Conservation (phyloP, 768 basidiomycete species). For the Suillus variegatus region DNA sequence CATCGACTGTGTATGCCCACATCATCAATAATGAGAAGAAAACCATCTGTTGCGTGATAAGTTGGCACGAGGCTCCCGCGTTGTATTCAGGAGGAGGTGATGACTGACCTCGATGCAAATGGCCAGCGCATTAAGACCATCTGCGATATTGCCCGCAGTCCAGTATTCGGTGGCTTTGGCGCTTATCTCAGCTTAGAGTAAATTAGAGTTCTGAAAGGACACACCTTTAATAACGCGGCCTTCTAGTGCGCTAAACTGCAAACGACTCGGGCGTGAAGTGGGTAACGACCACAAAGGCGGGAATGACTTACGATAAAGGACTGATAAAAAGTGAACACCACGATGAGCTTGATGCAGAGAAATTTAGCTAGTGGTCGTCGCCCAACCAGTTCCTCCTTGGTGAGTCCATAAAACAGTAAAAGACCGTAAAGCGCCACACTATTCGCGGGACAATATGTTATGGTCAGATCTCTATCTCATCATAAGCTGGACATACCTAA, state of each 20-base stretch:
- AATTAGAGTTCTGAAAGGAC: conserved; percentile 6
- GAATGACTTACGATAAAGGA: conserved; percentile 60
- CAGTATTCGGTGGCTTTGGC: conserved; percentile 70
- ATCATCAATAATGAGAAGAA: conserved; percentile 76
- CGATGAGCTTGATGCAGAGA: conserved; percentile 81
- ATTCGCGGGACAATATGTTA: conserved; percentile 1
- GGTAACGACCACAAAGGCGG: neutral
- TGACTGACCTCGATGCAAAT: conserved; percentile 76
- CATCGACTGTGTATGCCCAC: conserved; percentile 78
- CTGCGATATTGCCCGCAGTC: conserved; percentile 81
- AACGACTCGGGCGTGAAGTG: conserved; percentile 1
- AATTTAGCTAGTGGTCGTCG: conserved; percentile 84
- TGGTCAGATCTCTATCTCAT: neutral
- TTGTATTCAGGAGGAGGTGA: neutral
- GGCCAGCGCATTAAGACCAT: conserved; percentile 80
- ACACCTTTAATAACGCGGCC: conserved; percentile 68
- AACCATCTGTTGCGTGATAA: conserved; percentile 61
- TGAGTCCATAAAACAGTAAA: conserved; percentile 80
- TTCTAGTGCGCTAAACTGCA: conserved; percentile 66
- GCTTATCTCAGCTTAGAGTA: neutral
- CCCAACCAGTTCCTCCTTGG: conserved; percentile 75
- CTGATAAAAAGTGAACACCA: conserved; percentile 91
- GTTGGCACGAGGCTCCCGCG: conserved; percentile 8
- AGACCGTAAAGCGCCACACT: conserved; percentile 88
- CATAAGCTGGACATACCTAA: conserved; percentile 50